Conservation (phyloP, 306 rosid species). For the Carpinus viminea region DNA sequence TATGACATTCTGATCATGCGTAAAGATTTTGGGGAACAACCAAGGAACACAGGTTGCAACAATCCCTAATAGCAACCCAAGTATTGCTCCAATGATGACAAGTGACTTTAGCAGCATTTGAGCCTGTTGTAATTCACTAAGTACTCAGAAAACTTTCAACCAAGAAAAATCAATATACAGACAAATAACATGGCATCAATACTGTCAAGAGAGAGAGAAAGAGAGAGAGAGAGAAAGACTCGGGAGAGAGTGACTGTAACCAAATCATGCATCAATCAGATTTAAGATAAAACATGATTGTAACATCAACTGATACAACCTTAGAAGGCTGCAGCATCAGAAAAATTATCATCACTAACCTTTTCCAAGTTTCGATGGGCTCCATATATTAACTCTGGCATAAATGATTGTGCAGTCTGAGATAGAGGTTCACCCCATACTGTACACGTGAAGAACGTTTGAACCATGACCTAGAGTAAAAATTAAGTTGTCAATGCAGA, state of each 20-base stretch:
- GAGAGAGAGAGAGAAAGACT: too few species aligned
- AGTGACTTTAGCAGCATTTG: conserved; percentile 76
- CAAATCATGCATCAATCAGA: not conserved
- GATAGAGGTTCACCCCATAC: conserved; percentile 99
- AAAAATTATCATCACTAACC: conserved; percentile 43
- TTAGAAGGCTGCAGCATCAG: not conserved
- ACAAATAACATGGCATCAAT: not conserved
- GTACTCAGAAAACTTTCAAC: conserved; percentile 27
- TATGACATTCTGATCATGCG: conserved; percentile 70
- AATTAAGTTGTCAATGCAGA: conserved; percentile 25
- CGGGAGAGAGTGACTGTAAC: not conserved
- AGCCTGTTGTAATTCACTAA: conserved; percentile 52
- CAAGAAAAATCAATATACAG: not conserved
- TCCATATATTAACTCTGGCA: conserved; percentile 84
- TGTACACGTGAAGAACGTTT: conserved; percentile 70
- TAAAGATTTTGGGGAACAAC: conserved; percentile 75
- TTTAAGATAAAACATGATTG: not conserved
- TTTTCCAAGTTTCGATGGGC: conserved; percentile 58
- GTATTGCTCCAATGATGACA: conserved; percentile 58
- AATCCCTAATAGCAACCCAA: conserved; percentile 64
- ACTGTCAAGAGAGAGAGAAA: not conserved
- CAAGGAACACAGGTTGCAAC: conserved; percentile 76
- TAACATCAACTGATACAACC: not conserved
- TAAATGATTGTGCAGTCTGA: conserved; percentile 94
- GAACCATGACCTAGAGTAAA: conserved; percentile 81